phyloP scores from a whole-genome alignment of 73 alveolate species.

The Paramecium caudatum region DNA sequence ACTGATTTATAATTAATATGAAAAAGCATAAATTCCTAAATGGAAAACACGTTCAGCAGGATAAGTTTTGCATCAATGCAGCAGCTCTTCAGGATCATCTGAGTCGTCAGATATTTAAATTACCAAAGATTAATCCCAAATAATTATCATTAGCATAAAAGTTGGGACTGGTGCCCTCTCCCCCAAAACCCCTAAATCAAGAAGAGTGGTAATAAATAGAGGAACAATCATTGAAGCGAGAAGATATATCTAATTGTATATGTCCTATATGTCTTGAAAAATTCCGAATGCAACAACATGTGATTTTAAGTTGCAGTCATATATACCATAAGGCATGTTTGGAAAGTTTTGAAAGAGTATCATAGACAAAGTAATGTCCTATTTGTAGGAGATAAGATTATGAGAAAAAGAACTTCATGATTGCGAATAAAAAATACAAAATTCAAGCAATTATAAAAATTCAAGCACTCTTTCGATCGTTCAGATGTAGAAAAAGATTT shows the following conservation, averaged over 20 bases:
- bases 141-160: constrained; percentile 74
- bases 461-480: constrained; percentile 32
- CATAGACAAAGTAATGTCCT: constrained; percentile 72
- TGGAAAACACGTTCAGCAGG: neutral
- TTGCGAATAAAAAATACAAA: constrained; percentile 44
- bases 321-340: constrained; percentile 65
- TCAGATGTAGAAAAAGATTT: constrained; percentile 44
- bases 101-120: neutral
- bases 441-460: constrained; percentile 63
- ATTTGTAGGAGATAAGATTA: constrained; percentile 75
- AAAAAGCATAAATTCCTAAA: constrained; percentile 7
- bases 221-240: constrained; percentile 38
- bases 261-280: constrained; percentile 77
- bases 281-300: constrained; percentile 44
- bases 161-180: constrained; percentile 73
- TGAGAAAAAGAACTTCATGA: constrained; percentile 66
- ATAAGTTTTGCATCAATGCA: constrained; percentile 30
- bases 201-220: constrained; percentile 72
- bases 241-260: constrained; percentile 62
- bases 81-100: constrained; percentile 77
- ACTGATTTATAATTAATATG: constrained; percentile 18
- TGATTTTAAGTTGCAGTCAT: constrained; percentile 71
- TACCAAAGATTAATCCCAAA: constrained; percentile 25
- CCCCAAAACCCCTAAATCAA: constrained; percentile 69
- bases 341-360: constrained; percentile 72